Evolutionary conservation across 805 yeast genomes (phyloP).

Genomic region (Starmerella powellii): DNA sequence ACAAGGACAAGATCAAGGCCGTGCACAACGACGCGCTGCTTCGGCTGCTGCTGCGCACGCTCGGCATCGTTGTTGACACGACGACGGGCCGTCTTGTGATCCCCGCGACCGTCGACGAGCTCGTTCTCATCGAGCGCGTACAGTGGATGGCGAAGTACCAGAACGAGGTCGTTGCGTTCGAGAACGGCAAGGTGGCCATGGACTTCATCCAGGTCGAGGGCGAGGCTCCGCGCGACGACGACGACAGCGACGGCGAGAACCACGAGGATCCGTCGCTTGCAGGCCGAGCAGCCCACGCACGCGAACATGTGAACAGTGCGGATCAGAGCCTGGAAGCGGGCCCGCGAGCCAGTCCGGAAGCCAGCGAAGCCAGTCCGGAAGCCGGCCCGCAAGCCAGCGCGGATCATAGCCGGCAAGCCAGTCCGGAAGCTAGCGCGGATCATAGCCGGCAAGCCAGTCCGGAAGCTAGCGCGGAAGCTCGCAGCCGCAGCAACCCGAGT

Average conservation of each 20-base stretch:
- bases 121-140: conserved; percentile 29
- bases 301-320: too few species aligned
- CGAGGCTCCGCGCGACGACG: conserved; percentile 22
- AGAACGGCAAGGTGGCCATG: conserved; percentile 29
- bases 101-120: conserved; percentile 28
- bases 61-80: conserved; percentile 33
- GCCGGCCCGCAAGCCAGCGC: too few species aligned
- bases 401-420: background rate
- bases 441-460: background rate
- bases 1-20: conserved; percentile 20
- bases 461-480: too few species aligned
- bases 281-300: too few species aligned
- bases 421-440: too few species aligned
- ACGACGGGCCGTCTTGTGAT: conserved; percentile 34
- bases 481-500: background rate
- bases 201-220: conserved; percentile 26
- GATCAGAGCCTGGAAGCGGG: too few species aligned
- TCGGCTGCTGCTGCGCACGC: conserved; percentile 36
- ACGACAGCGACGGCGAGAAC: conserved; percentile 14
- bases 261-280: too few species aligned
- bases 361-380: too few species aligned
- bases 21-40: conserved; percentile 39
- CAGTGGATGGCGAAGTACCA: conserved; percentile 36
- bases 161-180: conserved; percentile 30
- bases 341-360: background rate